Evolutionary conservation across 208 protist species (phyloP), one percentile per base, ranked within the genome.

Genomic region (Herpetomonas tarakana): DNA sequence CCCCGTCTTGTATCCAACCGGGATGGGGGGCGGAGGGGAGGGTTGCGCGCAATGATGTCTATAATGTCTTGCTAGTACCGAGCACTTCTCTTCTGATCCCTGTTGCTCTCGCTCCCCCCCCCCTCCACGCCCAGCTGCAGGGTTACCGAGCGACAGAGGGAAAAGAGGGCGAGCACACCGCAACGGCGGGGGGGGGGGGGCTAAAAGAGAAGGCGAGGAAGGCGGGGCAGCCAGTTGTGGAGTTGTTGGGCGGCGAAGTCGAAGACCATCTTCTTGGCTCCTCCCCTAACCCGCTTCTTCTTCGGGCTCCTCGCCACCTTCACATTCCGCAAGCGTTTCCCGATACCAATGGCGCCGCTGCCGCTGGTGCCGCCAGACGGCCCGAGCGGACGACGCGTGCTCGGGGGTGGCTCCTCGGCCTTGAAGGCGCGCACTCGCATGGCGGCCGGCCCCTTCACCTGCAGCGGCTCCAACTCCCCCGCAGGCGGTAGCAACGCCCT

Each of bases 391-490:
- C 56, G 65, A 11, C 83, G 81, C 53, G 67, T 76, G 51, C 70
- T 88, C 39, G 68, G 70, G 49, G 89, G 89, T 38, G 85, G 86
- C 39, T 62, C 52, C 35, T 74, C 66, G 58, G 85, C 73, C 52
- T 84, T 76, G 31, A 72, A 78, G 11, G 71, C 79, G 53, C 69
- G 72, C 22, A 96, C 72, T 22, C 81, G 80, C 76, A 89, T 88
- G 18, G 68, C 35, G 19, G 65, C 25, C 1, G 58, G 28, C 21
- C 62, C 65, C 26, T 67, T 81, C 21, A 31, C 41, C 16, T 18
- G 21, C 24, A 53, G 22, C 50, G 79, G 62, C 80, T 91, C 83
- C 50, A 86, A 28, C 76, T 82, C 70, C 30, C 86, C 67, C 11
- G 62, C 55, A 26, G 88, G 88, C 54, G 84, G 80, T 38, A 59